A percentile compares a stretch with the other conserved stretches of the same genome.
Evolutionary conservation across 768 basidiomycete genomes (phyloP).

Genomic region (Lactarius indigo): DNA sequence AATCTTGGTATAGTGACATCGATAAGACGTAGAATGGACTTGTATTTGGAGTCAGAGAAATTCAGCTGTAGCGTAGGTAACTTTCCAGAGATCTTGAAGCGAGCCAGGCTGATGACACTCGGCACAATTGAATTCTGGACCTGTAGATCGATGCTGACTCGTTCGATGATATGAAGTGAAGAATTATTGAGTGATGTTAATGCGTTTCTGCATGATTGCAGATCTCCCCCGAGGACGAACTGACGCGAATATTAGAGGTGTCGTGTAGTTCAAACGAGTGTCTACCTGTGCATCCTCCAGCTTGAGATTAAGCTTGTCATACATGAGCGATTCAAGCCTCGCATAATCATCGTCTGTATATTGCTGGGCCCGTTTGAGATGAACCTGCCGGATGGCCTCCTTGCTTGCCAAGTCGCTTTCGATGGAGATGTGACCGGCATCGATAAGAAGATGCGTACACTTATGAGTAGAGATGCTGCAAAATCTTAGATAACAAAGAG

Average conservation of each 20-base stretch:
- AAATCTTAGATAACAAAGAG: conserved; percentile 8
- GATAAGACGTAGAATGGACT: conserved; percentile 86
- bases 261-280: conserved; percentile 1
- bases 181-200: conserved; percentile 54
- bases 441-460: conserved; percentile 86
- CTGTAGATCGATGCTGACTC: conserved; percentile 84
- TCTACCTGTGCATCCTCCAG: conserved; percentile 87
- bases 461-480: conserved; percentile 67
- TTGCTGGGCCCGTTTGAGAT: conserved; percentile 76
- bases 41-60: conserved; percentile 86
- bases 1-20: conserved; percentile 89
- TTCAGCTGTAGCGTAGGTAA: conserved; percentile 88
- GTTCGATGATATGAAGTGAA: conserved; percentile 84
- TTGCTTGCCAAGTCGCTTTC: conserved; percentile 89
- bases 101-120: conserved; percentile 71
- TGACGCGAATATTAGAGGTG: conserved; percentile 32
- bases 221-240: conserved; percentile 86
- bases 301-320: conserved; percentile 81
- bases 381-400: conserved; percentile 68
- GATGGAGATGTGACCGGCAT: conserved; percentile 95
- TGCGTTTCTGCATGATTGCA: conserved; percentile 79
- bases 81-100: conserved; percentile 88
- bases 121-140: conserved; percentile 93
- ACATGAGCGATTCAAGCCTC: conserved; percentile 88
- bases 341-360: conserved; percentile 87